phyloP scores from a whole-genome alignment of 208 protist genomes.

The Porcisia hertigi region DNA sequence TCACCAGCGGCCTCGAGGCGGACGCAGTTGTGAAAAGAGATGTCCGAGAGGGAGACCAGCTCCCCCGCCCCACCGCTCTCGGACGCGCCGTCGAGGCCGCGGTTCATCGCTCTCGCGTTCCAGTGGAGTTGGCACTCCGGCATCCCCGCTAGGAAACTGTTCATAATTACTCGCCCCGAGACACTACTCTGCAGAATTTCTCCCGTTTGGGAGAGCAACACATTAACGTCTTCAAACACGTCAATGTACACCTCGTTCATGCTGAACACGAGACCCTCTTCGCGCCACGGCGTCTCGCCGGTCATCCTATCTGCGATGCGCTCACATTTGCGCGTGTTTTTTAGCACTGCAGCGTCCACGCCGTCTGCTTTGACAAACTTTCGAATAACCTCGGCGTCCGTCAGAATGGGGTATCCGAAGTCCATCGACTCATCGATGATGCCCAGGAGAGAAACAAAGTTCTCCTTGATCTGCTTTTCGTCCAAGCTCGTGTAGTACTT shows the following conservation, averaged over 20 bases:
- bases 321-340: slow-evolving; percentile 43
- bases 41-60: slow-evolving; percentile 91
- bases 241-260: slow-evolving; percentile 99
- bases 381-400: slow-evolving; percentile 88
- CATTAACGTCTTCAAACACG: slow-evolving; percentile 97
- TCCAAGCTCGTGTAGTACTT: slow-evolving; percentile 92
- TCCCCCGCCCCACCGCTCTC: slow-evolving; percentile 11
- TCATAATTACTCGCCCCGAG: slow-evolving; percentile 94
- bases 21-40: slow-evolving; percentile 98
- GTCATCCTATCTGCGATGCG: slow-evolving; percentile 87
- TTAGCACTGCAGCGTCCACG: slow-evolving; percentile 50
- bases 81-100: slow-evolving; percentile 6
- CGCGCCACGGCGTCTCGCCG: slow-evolving; percentile 93
- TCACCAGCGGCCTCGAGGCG: slow-evolving; percentile 92
- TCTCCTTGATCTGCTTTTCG: slow-evolving; percentile 94
- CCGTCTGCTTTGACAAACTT: slow-evolving; percentile 88
- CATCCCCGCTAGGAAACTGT: slow-evolving; percentile 97
- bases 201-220: slow-evolving; percentile 93
- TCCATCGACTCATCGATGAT: slow-evolving; percentile 98
- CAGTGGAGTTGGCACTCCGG: slow-evolving; percentile 98
- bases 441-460: slow-evolving; percentile 97
- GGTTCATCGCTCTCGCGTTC: slow-evolving; percentile 71
- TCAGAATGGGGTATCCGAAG: slow-evolving; percentile 98
- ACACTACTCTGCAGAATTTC: slow-evolving; percentile 94
- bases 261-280: slow-evolving; percentile 92